Percentiles rank a stretch among this genome's conserved stretches.
Evolutionary conservation across 768 basidiomycete species (phyloP).

Genomic region (Termitomyces sp.): DNA sequence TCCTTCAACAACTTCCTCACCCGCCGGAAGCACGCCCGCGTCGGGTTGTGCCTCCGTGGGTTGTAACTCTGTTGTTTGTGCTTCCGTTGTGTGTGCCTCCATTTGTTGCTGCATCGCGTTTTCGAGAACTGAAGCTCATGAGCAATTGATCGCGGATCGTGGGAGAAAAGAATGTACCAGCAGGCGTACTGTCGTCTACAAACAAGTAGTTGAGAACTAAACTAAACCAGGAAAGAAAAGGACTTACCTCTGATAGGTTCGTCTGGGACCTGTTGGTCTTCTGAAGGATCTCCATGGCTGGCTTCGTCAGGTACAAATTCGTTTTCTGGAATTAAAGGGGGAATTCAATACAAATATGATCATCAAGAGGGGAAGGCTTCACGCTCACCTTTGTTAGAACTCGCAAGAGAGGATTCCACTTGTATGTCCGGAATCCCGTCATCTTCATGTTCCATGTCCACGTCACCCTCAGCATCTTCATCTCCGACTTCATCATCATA

Average conservation of each 20-base stretch:
- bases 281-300: not conserved
- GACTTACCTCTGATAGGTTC: not conserved
- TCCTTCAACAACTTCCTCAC: constrained; percentile 7
- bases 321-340: constrained; percentile 5
- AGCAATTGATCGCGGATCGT: constrained; percentile 17
- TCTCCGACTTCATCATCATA: not conserved
- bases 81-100: too few relatives aligned
- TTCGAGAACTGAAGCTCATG: constrained; percentile 20
- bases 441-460: constrained; percentile 5
- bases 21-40: not conserved
- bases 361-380: not conserved
- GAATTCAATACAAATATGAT: not conserved
- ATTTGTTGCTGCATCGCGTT: not conserved
- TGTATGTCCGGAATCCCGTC: constrained; percentile 2
- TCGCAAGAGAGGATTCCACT: constrained; percentile 16
- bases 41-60: not conserved
- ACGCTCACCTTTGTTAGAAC: constrained; percentile 17
- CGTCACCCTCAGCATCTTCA: constrained; percentile 11
- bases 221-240: not conserved
- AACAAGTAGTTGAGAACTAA: not conserved
- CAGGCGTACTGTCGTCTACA: constrained; percentile 4
- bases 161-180: constrained; percentile 14
- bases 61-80: too few relatives aligned
- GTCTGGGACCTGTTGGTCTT: not conserved
- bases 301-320: constrained; percentile 3